These are phyloP conservation scores for Forsythia viridissima DNA, from an alignment of 257 asterid genomes.

Conservation along the genomic window DNA sequence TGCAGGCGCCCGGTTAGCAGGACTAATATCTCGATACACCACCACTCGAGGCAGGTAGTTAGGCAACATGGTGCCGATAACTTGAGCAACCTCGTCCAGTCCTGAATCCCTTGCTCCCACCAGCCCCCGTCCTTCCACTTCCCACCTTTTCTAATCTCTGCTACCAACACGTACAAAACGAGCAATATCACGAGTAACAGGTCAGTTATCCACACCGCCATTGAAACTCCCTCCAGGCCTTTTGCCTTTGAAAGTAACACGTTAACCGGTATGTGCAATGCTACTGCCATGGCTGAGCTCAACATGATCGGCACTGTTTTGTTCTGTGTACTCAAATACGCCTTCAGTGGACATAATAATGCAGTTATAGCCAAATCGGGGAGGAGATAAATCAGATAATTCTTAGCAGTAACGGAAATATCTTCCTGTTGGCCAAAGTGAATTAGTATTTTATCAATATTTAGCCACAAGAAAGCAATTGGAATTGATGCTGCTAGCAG, in stretches of 20 bases:
- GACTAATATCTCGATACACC: slow-evolving; percentile 85
- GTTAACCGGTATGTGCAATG: slow-evolving; percentile 61
- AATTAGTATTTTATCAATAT: slow-evolving; percentile 64
- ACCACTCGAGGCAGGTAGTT: slow-evolving; percentile 92
- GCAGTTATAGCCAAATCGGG: slow-evolving; percentile 70
- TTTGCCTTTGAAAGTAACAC: slow-evolving; percentile 46
- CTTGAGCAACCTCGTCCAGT: slow-evolving; percentile 58
- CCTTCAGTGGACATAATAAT: slow-evolving; percentile 65
- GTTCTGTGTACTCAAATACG: slow-evolving; percentile 71
- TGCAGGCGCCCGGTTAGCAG: slow-evolving; percentile 68
- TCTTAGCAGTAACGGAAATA: slow-evolving; percentile 54
- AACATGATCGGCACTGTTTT: slow-evolving; percentile 69
- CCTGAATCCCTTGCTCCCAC: slow-evolving; percentile 50
- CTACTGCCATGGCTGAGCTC: slow-evolving; percentile 61
- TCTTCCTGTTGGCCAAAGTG: slow-evolving; percentile 69
- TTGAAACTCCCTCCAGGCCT: slow-evolving; percentile 71
- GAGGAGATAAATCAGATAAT: slow-evolving; percentile 55
- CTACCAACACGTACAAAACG: slow-evolving; percentile 38
- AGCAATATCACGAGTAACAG: slow-evolving; percentile 36
- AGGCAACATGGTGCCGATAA: slow-evolving; percentile 77
- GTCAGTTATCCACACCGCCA: slow-evolving; percentile 86
- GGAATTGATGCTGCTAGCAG: slow-evolving; percentile 53
- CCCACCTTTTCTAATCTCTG: slow-evolving; percentile 44
- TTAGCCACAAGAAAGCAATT: slow-evolving; percentile 69
- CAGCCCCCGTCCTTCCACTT: slow-evolving; percentile 77